phyloP scores from a whole-genome alignment of 805 yeast genomes.

The Blastobotrys muscicola region DNA sequence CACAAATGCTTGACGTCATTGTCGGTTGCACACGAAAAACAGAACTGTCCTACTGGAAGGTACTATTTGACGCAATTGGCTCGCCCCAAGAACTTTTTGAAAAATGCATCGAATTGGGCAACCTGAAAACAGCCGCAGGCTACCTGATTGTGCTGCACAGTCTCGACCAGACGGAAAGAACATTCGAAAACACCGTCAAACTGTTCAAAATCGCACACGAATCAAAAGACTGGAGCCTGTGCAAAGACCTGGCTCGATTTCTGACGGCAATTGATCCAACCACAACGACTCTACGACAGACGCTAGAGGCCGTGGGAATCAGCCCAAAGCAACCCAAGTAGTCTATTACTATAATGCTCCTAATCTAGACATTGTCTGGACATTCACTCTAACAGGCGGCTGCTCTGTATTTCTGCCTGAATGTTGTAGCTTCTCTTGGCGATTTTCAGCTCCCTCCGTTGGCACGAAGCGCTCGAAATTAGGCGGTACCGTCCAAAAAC shows the following conservation, averaged over 20 bases:
- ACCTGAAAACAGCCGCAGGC: slow-evolving; percentile 33
- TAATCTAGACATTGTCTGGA: too few relatives aligned
- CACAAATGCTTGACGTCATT: slow-evolving; percentile 29
- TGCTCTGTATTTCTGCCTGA: too few relatives aligned
- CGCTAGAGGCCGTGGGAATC: slow-evolving; percentile 2
- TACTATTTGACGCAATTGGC: slow-evolving; percentile 30
- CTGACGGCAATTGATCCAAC: slow-evolving; percentile 29
- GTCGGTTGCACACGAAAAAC: slow-evolving; percentile 48
- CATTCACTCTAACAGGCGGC: slow-evolving; percentile 1
- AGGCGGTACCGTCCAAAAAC: slow-evolving; percentile 35
- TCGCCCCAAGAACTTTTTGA: slow-evolving; percentile 29
- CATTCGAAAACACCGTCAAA: slow-evolving; percentile 22
- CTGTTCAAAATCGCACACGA: slow-evolving; percentile 28
- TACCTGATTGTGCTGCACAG: slow-evolving; percentile 32
- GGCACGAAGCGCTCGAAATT: background rate
- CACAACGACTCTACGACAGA: slow-evolving; percentile 1
- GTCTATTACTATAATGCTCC: background rate
- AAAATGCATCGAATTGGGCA: slow-evolving; percentile 25
- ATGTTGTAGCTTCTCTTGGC: background rate
- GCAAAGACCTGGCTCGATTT: slow-evolving; percentile 32
- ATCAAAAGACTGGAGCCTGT: slow-evolving; percentile 26
- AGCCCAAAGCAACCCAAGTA: background rate
- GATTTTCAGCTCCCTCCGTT: background rate
- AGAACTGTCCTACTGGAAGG: slow-evolving; percentile 46
- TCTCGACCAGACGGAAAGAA: slow-evolving; percentile 7